These are phyloP conservation scores for Umbelopsis sp. DNA, from an alignment of 371 early-diverging fungal genomes.

Conservation along the genomic window DNA sequence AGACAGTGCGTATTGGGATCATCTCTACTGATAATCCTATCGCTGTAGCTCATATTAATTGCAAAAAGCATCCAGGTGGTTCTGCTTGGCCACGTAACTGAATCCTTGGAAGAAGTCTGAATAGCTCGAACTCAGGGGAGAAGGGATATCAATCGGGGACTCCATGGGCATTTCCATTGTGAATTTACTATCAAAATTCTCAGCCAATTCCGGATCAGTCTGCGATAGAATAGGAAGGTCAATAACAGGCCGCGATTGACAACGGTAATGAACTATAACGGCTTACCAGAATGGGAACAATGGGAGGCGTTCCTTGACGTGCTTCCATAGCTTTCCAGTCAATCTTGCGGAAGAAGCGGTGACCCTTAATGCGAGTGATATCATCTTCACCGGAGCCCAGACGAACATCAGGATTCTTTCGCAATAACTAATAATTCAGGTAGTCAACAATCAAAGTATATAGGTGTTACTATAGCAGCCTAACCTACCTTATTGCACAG, in stretches of 20 bases:
- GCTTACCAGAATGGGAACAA: constrained; percentile 71
- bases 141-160: constrained; percentile 34
- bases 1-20: background rate
- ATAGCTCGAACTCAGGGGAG: constrained; percentile 1
- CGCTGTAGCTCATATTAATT: background rate
- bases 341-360: constrained; percentile 87
- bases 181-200: constrained; percentile 54
- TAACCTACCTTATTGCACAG: constrained; percentile 47
- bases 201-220: constrained; percentile 51
- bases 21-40: background rate
- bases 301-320: constrained; percentile 74
- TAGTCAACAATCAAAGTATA: background rate
- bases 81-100: constrained; percentile 43
- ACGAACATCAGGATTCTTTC: constrained; percentile 71
- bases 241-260: background rate
- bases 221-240: constrained; percentile 7
- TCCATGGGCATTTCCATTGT: constrained; percentile 46
- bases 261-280: background rate
- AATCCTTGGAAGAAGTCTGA: constrained; percentile 43
- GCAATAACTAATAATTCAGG: constrained; percentile 53
- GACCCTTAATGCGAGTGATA: constrained; percentile 77
- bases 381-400: constrained; percentile 74
- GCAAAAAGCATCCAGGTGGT: constrained; percentile 21
- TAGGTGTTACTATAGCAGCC: background rate
- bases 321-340: constrained; percentile 75